Conservation (phyloP, 257 asterid genomes). For the Solanum clarkiae region DNA sequence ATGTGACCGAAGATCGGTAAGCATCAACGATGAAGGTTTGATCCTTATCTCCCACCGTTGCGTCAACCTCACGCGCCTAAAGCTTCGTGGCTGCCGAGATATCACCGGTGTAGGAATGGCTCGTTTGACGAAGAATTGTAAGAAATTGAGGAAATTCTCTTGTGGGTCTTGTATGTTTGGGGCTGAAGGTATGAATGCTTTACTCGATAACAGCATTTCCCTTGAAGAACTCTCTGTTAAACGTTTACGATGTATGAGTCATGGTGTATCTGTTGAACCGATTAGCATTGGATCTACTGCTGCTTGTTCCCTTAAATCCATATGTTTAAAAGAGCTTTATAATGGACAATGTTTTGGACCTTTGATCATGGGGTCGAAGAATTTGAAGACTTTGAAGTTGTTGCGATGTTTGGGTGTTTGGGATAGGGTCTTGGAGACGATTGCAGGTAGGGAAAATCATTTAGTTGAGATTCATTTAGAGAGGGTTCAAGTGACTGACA, state of each 20-base stretch:
- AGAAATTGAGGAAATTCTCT: slow-evolving; percentile 47
- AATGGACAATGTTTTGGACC: slow-evolving; percentile 73
- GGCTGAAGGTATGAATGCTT: slow-evolving; percentile 70
- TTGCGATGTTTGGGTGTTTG: slow-evolving; percentile 72
- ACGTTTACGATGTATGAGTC: slow-evolving; percentile 52
- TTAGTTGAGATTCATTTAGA: slow-evolving; percentile 65
- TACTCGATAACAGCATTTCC: slow-evolving; percentile 38
- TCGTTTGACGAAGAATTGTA: slow-evolving; percentile 44
- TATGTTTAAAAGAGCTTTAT: slow-evolving; percentile 65
- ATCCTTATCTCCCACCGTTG: slow-evolving; percentile 39
- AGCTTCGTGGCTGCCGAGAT: slow-evolving; percentile 69
- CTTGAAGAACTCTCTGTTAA: slow-evolving; percentile 64
- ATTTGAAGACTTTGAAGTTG: slow-evolving; percentile 46
- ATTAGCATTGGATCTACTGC: slow-evolving; percentile 54
- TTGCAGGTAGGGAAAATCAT: slow-evolving; percentile 22
- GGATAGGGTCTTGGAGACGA: slow-evolving; percentile 49
- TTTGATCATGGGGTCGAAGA: slow-evolving; percentile 36
- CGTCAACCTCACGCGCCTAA: slow-evolving; percentile 43
- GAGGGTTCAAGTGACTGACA: slow-evolving; percentile 66
- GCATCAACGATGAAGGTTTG: slow-evolving; percentile 47
- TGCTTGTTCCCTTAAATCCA: slow-evolving; percentile 34
- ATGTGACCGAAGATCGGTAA: slow-evolving; percentile 49
- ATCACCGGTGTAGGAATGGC: slow-evolving; percentile 53
- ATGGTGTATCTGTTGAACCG: slow-evolving; percentile 35
- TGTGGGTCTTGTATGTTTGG: slow-evolving; percentile 72